These are phyloP conservation scores for Rubroboletus pulcherrimus DNA, from an alignment of 768 basidiomycete genomes.

Conservation along the genomic window DNA sequence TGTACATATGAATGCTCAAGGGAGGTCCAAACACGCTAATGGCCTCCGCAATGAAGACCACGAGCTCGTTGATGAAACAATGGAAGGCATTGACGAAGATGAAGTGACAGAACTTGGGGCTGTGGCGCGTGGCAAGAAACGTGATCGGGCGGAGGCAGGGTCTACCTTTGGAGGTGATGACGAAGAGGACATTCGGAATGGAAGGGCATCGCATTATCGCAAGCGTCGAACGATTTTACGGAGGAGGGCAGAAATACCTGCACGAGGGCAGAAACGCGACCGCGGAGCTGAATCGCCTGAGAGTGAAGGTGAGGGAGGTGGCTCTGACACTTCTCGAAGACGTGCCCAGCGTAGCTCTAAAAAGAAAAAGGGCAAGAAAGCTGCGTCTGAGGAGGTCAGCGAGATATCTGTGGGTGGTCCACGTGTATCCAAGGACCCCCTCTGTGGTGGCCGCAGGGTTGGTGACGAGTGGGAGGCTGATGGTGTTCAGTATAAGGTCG, in stretches of 20 bases:
- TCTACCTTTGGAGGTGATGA: slow-evolving; percentile 66
- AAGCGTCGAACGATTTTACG: slow-evolving; percentile 56
- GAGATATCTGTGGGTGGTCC: slow-evolving; percentile 52
- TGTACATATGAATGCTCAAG: slow-evolving; percentile 36
- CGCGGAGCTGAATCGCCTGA: slow-evolving; percentile 50
- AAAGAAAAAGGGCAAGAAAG: slow-evolving; percentile 55
- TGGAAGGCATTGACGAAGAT: slow-evolving; percentile 41
- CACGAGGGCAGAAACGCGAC: slow-evolving; percentile 65
- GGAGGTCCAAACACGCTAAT: slow-evolving; percentile 33
- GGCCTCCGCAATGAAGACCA: slow-evolving; percentile 53
- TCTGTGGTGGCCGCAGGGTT: slow-evolving; percentile 54
- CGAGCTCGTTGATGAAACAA: slow-evolving; percentile 31
- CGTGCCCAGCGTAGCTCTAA: slow-evolving; percentile 25
- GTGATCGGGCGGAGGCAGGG: slow-evolving; percentile 69
- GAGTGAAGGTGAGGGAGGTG: slow-evolving; percentile 22
- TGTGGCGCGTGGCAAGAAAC: slow-evolving; percentile 58
- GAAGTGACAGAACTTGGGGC: slow-evolving; percentile 37
- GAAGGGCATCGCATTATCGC: slow-evolving; percentile 43
- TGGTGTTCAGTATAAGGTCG: slow-evolving; percentile 68
- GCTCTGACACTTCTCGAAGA: slow-evolving; percentile 10
- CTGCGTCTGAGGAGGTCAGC: slow-evolving; percentile 36
- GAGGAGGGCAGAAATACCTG: slow-evolving; percentile 45
- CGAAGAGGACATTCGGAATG: slow-evolving; percentile 37
- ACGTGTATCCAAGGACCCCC: slow-evolving; percentile 43
- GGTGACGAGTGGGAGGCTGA: slow-evolving; percentile 78